These are phyloP conservation scores for Calonectria fujianensis DNA, from an alignment of 2,329 filamentous ascomycete genomes.

Conservation along the genomic window DNA sequence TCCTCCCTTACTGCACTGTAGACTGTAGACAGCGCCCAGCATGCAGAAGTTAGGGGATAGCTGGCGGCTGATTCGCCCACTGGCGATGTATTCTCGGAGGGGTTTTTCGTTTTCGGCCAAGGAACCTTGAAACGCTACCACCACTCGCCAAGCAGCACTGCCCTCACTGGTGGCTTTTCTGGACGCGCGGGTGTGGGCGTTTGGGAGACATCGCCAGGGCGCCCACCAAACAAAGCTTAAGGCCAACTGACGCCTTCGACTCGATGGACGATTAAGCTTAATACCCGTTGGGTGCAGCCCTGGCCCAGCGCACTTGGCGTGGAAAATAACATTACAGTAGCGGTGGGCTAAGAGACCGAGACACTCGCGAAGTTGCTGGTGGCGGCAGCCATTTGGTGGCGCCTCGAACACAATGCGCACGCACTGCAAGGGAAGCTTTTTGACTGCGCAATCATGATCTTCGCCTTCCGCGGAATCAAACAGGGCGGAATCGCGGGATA, in stretches of 20 bases:
- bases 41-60: background rate
- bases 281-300: constrained; percentile 8
- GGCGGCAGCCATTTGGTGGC: constrained; percentile 4
- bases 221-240: constrained; percentile 19
- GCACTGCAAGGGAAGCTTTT: background rate
- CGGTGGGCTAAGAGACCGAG: background rate
- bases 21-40: background rate
- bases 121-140: background rate
- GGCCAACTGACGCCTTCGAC: background rate
- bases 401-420: background rate
- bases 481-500: constrained; percentile 5
- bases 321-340: constrained; percentile 17
- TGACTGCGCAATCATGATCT: background rate
- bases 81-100: background rate
- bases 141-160: constrained; percentile 1
- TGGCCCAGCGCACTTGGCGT: constrained; percentile 16
- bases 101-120: constrained; percentile 4
- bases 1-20: background rate
- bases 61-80: background rate
- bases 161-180: constrained; percentile 3
- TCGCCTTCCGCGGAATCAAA: constrained; percentile 6
- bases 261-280: constrained; percentile 22
- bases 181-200: background rate
- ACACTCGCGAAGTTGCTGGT: constrained; percentile 8
- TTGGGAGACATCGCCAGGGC: background rate